Base-by-base conservation (phyloP, 2,329 filamentous ascomycete genomes). In the Monilinia laxa region DNA sequence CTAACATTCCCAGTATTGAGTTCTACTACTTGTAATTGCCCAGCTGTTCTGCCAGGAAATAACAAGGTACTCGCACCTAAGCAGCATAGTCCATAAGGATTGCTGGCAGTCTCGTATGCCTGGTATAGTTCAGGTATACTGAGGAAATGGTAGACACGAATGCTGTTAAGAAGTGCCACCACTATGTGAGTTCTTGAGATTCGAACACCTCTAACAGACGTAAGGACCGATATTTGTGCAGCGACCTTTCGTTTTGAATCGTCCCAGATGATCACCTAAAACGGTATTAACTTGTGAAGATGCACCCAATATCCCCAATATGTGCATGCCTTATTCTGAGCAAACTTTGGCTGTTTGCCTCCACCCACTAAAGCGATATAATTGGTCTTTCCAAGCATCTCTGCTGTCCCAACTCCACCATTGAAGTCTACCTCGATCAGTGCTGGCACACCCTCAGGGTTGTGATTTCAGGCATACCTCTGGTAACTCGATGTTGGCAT, bases 321-420 rank as follows among this genome's bases (percentile, higher is more conserved):
- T 42, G 23, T 40, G 66, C 71, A 54, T 73, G 88, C 91, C 82
- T 96, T 96, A 79, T 93, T 96, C 76, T 90, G 90, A 18, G 92
- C 88, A 73, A 92, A 95, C 75, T 94, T 94, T 64, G 93, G 92
- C 68, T 88, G 87, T 73, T 86, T 90, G 59, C 95, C 93, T 72
- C 94, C 94, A 70, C 93, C 93, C 65, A 97, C 92, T 12, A 98
- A 84, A 38, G 92, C 94, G 47, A 97, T 83, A 77, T 93, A 96
- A 79, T 94, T 93, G 64, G 91, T 88, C 72, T 88, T 90, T 55
- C 90, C 91, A 77, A 97, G 88, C 91, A 97, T 95, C 77, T 93
- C 89, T 35, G 90, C 91, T 52, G 92, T 83, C 52, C 90, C 91
- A 70, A 97, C 87, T 57, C 93, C 92, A 23, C 90, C 91, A 76